Base-by-base conservation (phyloP, 73 alveolate species). In the Paramecium sonneborni region DNA sequence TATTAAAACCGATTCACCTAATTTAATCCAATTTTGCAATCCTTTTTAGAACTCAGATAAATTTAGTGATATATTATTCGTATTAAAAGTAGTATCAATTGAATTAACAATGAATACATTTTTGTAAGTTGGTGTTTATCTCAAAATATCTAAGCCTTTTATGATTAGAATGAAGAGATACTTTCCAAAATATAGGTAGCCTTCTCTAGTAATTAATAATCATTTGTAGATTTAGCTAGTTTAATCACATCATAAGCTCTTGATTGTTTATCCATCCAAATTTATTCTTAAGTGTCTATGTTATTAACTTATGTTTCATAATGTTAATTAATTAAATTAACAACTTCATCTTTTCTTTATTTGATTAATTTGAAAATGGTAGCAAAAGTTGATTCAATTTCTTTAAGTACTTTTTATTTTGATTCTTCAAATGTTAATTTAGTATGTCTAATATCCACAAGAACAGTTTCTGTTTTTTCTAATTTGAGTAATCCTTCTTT, bases 381-480 rank as follows among this genome's bases (percentile, higher is more conserved):
- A 14, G 90, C 39, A 52, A 46, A 70, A 5, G 85, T 70, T 38
- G 11, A 43, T 70, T 72, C 91, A 24, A 88, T 72, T 43, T 88
- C 91, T 18, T 88, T 72, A 38, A 88, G 30, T n/a, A 87, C 72
- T 67, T 87, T 39, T 32, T 74, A 41, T 87, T 43, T 87, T 26
- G 69, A 67, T 39, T 87, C 85, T 69, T 68, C 89, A 69, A 74
- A 87, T 87, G 85, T 79, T 12, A 87, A n/a, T 24, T 87, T 87
- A 0, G 93, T 87, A 43, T 87, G 93, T 87, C 89, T 87, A 4
- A 87, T 87, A 15, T 68, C 93, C 24, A 87, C 69, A n/a, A 87
- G 52, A 67, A 87, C 57, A 30, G 69, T 67, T 68, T 87, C 93
- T 35, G 93, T 87, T 87, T 62, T 87, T 18, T 87, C 89, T 18